A percentile compares a stretch with the other conserved stretches of the same genome.
Evolutionary conservation across 805 yeast species (phyloP).

Genomic region (Candida yuanshanica): DNA sequence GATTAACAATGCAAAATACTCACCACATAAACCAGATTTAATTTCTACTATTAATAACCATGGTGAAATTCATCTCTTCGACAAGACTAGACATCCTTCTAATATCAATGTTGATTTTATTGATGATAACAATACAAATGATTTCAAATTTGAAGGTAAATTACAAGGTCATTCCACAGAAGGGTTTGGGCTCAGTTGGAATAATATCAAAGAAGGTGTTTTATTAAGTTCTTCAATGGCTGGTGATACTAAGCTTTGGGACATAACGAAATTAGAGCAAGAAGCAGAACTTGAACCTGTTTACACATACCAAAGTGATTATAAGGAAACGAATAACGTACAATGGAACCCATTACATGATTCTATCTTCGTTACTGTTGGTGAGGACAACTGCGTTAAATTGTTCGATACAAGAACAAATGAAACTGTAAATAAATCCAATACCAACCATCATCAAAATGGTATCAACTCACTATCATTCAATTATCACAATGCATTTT

Average conservation of each 20-base stretch:
- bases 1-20: slow-evolving; percentile 62
- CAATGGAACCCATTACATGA: slow-evolving; percentile 64
- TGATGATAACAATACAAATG: slow-evolving; percentile 34
- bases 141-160: slow-evolving; percentile 45
- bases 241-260: slow-evolving; percentile 64
- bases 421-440: slow-evolving; percentile 4
- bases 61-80: slow-evolving; percentile 66
- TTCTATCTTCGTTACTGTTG: slow-evolving; percentile 55
- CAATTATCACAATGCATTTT: slow-evolving; percentile 48
- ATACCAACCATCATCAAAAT: slow-evolving; percentile 15
- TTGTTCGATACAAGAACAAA: slow-evolving; percentile 48
- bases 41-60: slow-evolving; percentile 63
- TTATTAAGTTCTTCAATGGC: slow-evolving; percentile 57
- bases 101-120: slow-evolving; percentile 32
- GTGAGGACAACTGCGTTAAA: slow-evolving; percentile 52
- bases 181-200: slow-evolving; percentile 72
- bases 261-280: slow-evolving; percentile 40
- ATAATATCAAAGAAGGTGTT: slow-evolving; percentile 51
- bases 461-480: slow-evolving; percentile 57
- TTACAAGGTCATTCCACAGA: slow-evolving; percentile 44
- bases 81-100: slow-evolving; percentile 75
- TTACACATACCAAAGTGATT: slow-evolving; percentile 27
- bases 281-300: slow-evolving; percentile 15
- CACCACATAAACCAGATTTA: slow-evolving; percentile 86
- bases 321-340: slow-evolving; percentile 60